Evolutionary conservation across 2,329 filamentous ascomycete species (phyloP), one percentile per base, ranked within the genome.

Genomic region (Fusarium anguioides): DNA sequence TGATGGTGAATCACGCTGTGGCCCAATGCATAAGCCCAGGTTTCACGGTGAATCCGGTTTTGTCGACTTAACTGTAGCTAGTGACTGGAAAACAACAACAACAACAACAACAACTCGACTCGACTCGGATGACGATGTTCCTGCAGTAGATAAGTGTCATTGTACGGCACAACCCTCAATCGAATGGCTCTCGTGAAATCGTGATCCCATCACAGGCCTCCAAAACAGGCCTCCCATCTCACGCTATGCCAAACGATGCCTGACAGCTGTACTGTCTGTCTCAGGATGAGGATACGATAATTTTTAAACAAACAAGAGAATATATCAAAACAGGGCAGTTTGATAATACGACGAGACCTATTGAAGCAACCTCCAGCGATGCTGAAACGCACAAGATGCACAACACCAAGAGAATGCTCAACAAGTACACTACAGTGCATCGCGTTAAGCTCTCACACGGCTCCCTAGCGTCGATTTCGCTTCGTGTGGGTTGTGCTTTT

Each of bases 401-500:
- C 24, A 26, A 42, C 35, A 42, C 18, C 24, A 37, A 33, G 51
- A 45, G 33, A 40, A 15, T 26, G n/a, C 37, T 33, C 11, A 35
- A 27, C 26, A 62, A 44, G 65, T 68, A 66, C 26, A 48, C 18
- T 26, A 68, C 65, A 66, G 66, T 68, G 66, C 35, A 40, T 15
- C n/a, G 15, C 1, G 33, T 26, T 45, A 35, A 41, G 11, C 57
- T 55, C 56, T 52, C 66, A 48, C 66, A 68, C 66, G 49, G 66
- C 61, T 46, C 54, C 41, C 63, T 69, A 68, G 66, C 60, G 65
- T 39, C 65, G 65, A 68, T 69, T 61, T 57, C 55, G 41, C 41
- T 27, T 33, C 40, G 44, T 46, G 60, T 60, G 47, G 48, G 60
- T 60, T 60, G 60, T 47, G 40, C 48, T 57, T 44, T 31, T 36